These are phyloP conservation scores for Aciculoconidium aculeatum DNA, from an alignment of 805 yeast species.

Conservation along the genomic window DNA sequence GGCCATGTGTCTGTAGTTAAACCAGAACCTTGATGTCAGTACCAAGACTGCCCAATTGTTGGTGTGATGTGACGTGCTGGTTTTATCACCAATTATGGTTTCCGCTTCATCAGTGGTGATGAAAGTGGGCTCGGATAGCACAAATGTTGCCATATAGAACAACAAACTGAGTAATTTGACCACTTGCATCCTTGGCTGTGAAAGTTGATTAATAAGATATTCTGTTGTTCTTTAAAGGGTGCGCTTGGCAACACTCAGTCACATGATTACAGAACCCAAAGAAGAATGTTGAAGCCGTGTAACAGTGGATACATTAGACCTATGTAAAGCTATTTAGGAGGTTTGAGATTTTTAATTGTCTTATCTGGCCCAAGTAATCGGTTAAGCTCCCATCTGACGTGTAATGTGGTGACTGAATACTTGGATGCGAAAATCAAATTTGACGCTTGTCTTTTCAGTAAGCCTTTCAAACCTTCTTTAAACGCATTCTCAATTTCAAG, in stretches of 20 bases:
- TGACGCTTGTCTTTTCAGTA: constrained; percentile 14
- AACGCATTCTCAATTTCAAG: constrained; percentile 8
- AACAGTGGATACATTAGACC: too few species aligned
- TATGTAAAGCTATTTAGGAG: too few species aligned
- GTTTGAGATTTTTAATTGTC: constrained; percentile 4
- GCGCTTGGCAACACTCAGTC: too few species aligned
- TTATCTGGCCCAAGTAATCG: constrained; percentile 21
- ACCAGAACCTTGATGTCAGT: constrained; percentile 96
- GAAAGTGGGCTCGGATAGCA: constrained; percentile 8
- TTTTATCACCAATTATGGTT: constrained; percentile 15
- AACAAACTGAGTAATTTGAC: too few species aligned
- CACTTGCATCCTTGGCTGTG: too few species aligned
- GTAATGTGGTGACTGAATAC: constrained; percentile 19
- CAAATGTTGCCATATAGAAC: too few species aligned
- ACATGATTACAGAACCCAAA: too few species aligned
- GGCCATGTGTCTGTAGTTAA: constrained; percentile 97
- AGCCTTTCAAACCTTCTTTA: constrained; percentile 5
- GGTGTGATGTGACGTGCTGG: constrained; percentile 44
- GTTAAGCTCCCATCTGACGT: constrained; percentile 28
- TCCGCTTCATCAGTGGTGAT: constrained; percentile 17
- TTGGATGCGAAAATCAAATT: constrained; percentile 25
- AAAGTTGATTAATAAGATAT: too few species aligned
- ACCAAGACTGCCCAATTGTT: constrained; percentile 84
- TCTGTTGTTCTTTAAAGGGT: too few species aligned
- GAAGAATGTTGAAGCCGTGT: too few species aligned